Evolutionary conservation across 2,329 filamentous ascomycete genomes (phyloP).

Genomic region (Exophiala mesophila): DNA sequence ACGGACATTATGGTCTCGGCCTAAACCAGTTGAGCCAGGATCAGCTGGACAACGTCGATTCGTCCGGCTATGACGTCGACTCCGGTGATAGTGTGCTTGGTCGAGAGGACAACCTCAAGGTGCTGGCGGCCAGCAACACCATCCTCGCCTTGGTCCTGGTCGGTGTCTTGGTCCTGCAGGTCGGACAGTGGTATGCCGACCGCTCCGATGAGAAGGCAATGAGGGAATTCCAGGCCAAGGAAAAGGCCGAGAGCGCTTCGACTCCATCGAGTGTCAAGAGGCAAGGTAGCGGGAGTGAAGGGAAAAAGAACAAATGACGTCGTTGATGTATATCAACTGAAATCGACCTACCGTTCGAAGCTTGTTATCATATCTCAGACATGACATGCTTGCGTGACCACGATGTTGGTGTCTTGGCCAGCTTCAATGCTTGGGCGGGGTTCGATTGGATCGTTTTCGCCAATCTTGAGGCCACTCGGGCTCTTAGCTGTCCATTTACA

Average conservation of each 20-base stretch:
- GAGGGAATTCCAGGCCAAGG: conserved; percentile 48
- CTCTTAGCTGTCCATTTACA: too few relatives aligned
- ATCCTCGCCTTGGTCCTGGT: conserved; percentile 90
- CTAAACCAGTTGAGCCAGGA: conserved; percentile 24
- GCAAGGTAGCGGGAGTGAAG: conserved; percentile 25
- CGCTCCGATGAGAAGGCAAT: conserved; percentile 82
- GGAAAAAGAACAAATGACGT: conserved; percentile 34
- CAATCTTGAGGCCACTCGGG: too few relatives aligned
- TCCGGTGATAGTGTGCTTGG: conserved; percentile 58
- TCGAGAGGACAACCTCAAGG: conserved; percentile 83
- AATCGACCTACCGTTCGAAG: too few relatives aligned
- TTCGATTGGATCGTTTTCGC: too few relatives aligned
- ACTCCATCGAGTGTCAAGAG: conserved; percentile 21
- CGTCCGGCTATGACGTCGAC: conserved; percentile 24
- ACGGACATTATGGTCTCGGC: conserved; percentile 57
- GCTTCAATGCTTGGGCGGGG: too few relatives aligned
- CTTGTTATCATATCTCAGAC: too few relatives aligned
- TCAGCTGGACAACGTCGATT: conserved; percentile 34
- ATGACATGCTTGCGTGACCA: too few relatives aligned
- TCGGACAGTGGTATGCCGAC: conserved; percentile 98
- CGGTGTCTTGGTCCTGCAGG: conserved; percentile 87
- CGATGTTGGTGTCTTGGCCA: too few relatives aligned
- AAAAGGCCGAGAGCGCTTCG: conserved; percentile 11
- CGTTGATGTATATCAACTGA: too few relatives aligned
- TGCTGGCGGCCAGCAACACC: conserved; percentile 90